phyloP scores from a whole-genome alignment of 805 yeast genomes.

The Metschnikowia amazonensis region DNA sequence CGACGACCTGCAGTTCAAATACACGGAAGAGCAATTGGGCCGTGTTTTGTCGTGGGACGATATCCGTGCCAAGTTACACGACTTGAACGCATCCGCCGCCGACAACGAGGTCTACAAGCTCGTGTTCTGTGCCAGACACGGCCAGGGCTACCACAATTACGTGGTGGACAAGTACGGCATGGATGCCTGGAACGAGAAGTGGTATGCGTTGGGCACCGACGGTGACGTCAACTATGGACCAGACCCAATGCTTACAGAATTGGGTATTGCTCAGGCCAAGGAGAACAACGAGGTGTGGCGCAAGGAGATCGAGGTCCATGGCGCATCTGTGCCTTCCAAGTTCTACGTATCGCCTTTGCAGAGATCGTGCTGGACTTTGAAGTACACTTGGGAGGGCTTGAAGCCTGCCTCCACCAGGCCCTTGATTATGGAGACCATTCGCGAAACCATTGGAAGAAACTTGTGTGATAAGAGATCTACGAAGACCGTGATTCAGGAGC shows the following conservation, averaged over 20 bases:
- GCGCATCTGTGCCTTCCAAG: conserved; percentile 53
- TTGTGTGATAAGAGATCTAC: conserved; percentile 56
- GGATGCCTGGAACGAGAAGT: conserved; percentile 54
- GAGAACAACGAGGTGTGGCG: conserved; percentile 44
- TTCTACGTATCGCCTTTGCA: conserved; percentile 64
- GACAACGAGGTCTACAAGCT: conserved; percentile 45
- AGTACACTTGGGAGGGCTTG: conserved; percentile 47
- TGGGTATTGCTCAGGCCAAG: conserved; percentile 55
- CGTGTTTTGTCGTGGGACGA: conserved; percentile 40
- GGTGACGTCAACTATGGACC: conserved; percentile 57
- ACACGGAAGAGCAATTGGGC: conserved; percentile 44
- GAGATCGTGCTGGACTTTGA: conserved; percentile 56
- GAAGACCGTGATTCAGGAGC: conserved; percentile 32
- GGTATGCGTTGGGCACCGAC: conserved; percentile 51
- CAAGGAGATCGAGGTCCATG: conserved; percentile 37
- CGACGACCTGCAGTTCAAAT: conserved; percentile 46
- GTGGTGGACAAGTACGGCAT: conserved; percentile 53
- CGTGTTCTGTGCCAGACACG: conserved; percentile 59
- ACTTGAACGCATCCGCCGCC: conserved; percentile 33
- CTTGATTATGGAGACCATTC: conserved; percentile 42
- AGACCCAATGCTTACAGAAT: conserved; percentile 54
- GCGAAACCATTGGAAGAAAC: conserved; percentile 61
- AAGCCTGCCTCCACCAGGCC: conserved; percentile 19
- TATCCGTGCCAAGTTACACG: conserved; percentile 27
- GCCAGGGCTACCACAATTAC: conserved; percentile 64